Evolutionary conservation across 768 basidiomycete genomes (phyloP), one percentile per base, ranked within the genome.

Genomic region (Leccinellum luteum): DNA sequence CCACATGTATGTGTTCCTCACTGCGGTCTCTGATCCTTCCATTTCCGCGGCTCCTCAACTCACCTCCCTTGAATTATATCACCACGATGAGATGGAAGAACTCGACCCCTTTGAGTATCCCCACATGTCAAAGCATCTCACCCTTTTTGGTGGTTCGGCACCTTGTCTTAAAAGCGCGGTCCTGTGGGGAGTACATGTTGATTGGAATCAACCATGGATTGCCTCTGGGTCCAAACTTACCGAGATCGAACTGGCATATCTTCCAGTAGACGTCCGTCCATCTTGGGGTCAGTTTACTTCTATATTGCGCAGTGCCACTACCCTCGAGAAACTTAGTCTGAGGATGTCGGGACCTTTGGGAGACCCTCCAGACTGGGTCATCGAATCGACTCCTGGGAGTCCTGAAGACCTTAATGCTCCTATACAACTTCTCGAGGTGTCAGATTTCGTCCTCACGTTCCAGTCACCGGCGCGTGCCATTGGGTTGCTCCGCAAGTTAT

Each of bases 151-250:
- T 3, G 77, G 79, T 25, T 78, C 77, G 17, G 70, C 73, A 8
- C 89, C 89, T 1, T 77, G 73, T 8, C 73, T 91, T 14, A 71
- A 67, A 19, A 64, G 71, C 4, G 69, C 83, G 32, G 73, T 74
- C 10, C 74, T 91, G 27, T 88, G 85, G 84, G 88, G 87, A 38
- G 84, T 89, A 5, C 88, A 88, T 59, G 69, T 90, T 32, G 79
- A 85, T 56, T 91, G 89, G 89, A 74, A 78, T 30, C 73, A 75
- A 32, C 74, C 78, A 15, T 66, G 76, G 21, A 59, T 71, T 28
- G 30, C 56, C 6, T 61, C 66, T 4, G 66, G 67, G 2, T n/a
- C 59, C 28, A 63, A 59, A 8, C 72, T 90, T 28, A 65, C 62
- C 23, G 77, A 81, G 15, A 66, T 90, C 21, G 81, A 86, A 62